Base-by-base conservation (phyloP, 2,329 filamentous ascomycete species). In the Phialophora verrucosa region DNA sequence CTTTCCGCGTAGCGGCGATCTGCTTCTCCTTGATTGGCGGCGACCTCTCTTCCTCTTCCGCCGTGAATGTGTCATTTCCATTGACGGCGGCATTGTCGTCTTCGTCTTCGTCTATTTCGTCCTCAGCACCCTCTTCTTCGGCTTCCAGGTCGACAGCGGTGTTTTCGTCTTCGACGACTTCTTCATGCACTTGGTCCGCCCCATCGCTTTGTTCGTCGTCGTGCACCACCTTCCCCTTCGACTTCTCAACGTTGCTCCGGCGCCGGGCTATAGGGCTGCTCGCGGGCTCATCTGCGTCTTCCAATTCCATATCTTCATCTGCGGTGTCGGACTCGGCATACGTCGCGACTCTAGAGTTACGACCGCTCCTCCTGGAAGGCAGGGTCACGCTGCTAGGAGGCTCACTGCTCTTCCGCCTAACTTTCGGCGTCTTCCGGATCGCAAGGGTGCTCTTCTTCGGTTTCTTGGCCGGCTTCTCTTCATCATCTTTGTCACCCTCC, bases 241-340 rank as follows among this genome's bases (percentile, higher is more conserved):
- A 49, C 14, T 44, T 27, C 49, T 53, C 44, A 71, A 67, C 23
- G 74, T 64, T 17, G 73, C 69, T 66, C 77, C 67, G 38, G 78
- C 73, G 73, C 74, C 42, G 17, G 29, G n/a, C 47, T 2, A 56
- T 56, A 38, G 64, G 63, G 51, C 59, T 69, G 47, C 42, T 63
- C n/a, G 58, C 44, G n/a, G 31, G 11, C 4, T 31, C 23, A 12
- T 63, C 53, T 14, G 65, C 76, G 47, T 79, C 75, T 42, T 77
- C 74, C 74, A 82, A 79, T 60, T 81, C 79, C 23, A 80, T 79
- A 42, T 81, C 79, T 38, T 79, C 79, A 51, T 78, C 82, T 65
- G 79, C 78, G 23, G 76, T 77, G 63, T 83, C 81, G 4, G 74
- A 78, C 66, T 82, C 82, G 66, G 77, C 81, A 67, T 82, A 74